A percentile compares a stretch with the other conserved stretches of the same genome.
phyloP scores from a whole-genome alignment of 495 filamentous ascomycete species.

The Penicillium fimorum region DNA sequence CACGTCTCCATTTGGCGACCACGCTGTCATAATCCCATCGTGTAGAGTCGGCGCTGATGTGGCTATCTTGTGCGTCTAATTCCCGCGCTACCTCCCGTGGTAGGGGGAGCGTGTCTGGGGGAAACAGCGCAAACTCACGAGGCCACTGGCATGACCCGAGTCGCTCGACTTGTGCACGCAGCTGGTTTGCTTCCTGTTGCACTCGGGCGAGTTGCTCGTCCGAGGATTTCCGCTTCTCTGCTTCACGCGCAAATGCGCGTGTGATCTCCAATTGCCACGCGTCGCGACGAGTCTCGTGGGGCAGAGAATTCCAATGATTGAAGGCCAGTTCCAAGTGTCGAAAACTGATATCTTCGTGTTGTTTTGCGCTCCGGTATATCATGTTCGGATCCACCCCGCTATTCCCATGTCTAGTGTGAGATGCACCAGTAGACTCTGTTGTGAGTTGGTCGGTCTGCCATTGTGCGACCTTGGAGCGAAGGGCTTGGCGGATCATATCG shows the following conservation, averaged over 20 bases:
- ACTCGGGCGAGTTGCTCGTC: constrained; percentile 60
- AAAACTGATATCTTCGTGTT: constrained; percentile 58
- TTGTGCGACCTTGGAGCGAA: constrained; percentile 62
- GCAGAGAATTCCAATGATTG: constrained; percentile 64
- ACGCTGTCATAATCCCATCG: constrained; percentile 58
- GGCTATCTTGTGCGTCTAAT: constrained; percentile 37
- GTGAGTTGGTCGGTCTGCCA: constrained; percentile 51
- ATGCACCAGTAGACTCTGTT: constrained; percentile 23
- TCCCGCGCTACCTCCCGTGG: constrained; percentile 46
- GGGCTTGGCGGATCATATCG: constrained; percentile 63
- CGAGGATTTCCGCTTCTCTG: constrained; percentile 61
- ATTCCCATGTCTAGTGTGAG: constrained; percentile 25
- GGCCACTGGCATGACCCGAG: constrained; percentile 67
- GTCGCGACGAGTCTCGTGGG: constrained; percentile 55
- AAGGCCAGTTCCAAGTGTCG: constrained; percentile 69
- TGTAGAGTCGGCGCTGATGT: constrained; percentile 34
- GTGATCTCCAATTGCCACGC: constrained; percentile 78
- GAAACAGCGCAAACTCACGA: constrained; percentile 65
- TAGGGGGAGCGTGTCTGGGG: constrained; percentile 62
- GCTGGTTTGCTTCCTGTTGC: constrained; percentile 69
- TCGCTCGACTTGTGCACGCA: constrained; percentile 67
- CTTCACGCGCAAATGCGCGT: constrained; percentile 65
- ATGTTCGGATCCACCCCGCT: constrained; percentile 35
- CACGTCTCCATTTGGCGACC: constrained; percentile 56
- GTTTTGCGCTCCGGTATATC: constrained; percentile 49